phyloP scores from a whole-genome alignment of 495 filamentous ascomycete genomes.

The Tirmania nivea region DNA sequence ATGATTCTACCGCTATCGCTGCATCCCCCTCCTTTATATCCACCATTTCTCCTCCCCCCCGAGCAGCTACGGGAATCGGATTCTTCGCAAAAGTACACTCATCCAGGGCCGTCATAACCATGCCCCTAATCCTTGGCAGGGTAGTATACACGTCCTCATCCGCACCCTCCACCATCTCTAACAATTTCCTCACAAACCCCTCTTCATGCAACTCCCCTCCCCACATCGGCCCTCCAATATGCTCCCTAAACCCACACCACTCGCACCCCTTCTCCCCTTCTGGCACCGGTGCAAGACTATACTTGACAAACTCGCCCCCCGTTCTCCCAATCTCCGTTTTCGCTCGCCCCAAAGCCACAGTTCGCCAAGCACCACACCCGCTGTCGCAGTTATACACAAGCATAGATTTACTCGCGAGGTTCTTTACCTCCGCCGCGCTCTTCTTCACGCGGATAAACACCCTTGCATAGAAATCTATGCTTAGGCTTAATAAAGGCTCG shows the following conservation, averaged over 20 bases:
- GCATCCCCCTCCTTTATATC: not conserved
- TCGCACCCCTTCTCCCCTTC: conserved; percentile 37
- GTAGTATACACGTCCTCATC: conserved; percentile 46
- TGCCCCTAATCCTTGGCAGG: conserved; percentile 59
- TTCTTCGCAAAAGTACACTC: conserved; percentile 29
- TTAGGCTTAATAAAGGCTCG: conserved; percentile 77
- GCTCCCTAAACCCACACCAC: conserved; percentile 71
- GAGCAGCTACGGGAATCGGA: not conserved
- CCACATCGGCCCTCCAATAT: conserved; percentile 85
- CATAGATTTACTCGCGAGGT: conserved; percentile 75
- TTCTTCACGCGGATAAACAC: conserved; percentile 67
- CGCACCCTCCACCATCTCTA: conserved; percentile 40
- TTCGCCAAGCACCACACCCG: conserved; percentile 74
- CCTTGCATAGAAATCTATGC: conserved; percentile 86
- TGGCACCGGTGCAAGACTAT: conserved; percentile 47
- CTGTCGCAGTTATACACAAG: conserved; percentile 71
- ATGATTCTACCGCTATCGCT: not conserved
- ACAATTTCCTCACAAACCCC: conserved; percentile 53
- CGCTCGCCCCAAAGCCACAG: conserved; percentile 48
- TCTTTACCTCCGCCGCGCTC: conserved; percentile 68
- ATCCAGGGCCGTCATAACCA: conserved; percentile 71
- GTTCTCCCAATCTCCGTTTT: conserved; percentile 42
- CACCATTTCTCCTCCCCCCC: not conserved
- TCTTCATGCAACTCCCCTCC: conserved; percentile 70
- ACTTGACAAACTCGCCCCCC: conserved; percentile 50